These are phyloP conservation scores for Podaxis sp. DNA, from an alignment of 768 basidiomycete genomes.

Conservation along the genomic window DNA sequence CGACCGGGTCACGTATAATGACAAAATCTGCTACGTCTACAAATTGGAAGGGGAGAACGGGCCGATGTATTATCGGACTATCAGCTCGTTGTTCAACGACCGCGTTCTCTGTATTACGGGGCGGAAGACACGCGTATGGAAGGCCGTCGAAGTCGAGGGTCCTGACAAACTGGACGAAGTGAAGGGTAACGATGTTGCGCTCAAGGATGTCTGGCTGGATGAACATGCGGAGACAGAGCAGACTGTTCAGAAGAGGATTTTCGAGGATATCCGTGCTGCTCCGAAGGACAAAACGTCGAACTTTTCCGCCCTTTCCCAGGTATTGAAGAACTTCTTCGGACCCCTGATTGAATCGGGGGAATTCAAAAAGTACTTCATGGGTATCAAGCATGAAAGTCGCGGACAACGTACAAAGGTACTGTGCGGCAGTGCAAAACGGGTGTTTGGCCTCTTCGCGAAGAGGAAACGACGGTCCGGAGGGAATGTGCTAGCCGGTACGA, in stretches of 20 bases:
- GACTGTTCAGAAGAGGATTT: slow-evolving; percentile 17
- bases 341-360: not conserved
- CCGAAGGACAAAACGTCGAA: too few species aligned
- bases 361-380: slow-evolving; percentile 3
- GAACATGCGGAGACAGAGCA: slow-evolving; percentile 7
- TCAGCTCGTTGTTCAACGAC: not conserved
- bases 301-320: too few species aligned
- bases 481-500: not conserved
- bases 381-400: too few species aligned
- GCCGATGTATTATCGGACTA: not conserved
- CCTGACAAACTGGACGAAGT: not conserved
- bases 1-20: too few species aligned
- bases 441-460: too few species aligned
- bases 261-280: not conserved
- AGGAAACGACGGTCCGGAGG: too few species aligned
- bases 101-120: slow-evolving; percentile 13
- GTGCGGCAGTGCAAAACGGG: too few species aligned
- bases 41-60: too few species aligned
- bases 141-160: slow-evolving; percentile 9
- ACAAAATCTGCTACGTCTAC: too few species aligned
- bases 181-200: slow-evolving; percentile 2
- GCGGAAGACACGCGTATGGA: slow-evolving; percentile 17
- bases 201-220: slow-evolving; percentile 24
- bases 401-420: too few species aligned
- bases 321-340: too few species aligned